These are phyloP conservation scores for Trichophyton rubrum DNA, from an alignment of 2,329 filamentous ascomycete genomes.

Conservation along the genomic window DNA sequence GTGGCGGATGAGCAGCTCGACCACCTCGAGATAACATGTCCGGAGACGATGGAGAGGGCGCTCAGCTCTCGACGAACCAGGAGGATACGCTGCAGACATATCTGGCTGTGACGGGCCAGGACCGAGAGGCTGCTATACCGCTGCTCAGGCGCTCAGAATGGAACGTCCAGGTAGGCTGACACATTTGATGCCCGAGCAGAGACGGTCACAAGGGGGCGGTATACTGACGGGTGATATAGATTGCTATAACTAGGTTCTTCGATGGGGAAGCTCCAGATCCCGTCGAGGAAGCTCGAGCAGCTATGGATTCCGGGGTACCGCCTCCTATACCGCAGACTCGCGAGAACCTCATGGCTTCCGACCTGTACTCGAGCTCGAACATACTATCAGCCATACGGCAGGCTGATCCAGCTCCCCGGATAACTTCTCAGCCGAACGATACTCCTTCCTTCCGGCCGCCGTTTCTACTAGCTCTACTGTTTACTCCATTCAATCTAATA, in stretches of 20 bases:
- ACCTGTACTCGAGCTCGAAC: constrained; percentile 41
- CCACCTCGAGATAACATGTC: constrained; percentile 24
- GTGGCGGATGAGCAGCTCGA: neutral
- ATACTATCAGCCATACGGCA: constrained; percentile 18
- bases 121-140: constrained; percentile 60
- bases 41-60: constrained; percentile 40
- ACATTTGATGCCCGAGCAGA: neutral
- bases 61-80: constrained; percentile 62
- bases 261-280: constrained; percentile 83
- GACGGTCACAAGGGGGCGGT: no score
- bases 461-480: constrained; percentile 62
- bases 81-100: constrained; percentile 79
- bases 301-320: constrained; percentile 46
- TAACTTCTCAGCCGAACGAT: constrained; percentile 61
- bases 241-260: constrained; percentile 94
- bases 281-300: constrained; percentile 60
- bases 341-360: constrained; percentile 50
- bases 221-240: constrained; percentile 39
- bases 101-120: constrained; percentile 75
- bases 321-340: constrained; percentile 50
- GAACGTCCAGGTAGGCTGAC: constrained; percentile 64
- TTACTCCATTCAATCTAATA: constrained; percentile 68
- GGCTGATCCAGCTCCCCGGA: constrained; percentile 64
- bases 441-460: constrained; percentile 58
- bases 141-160: constrained; percentile 79